Conservation (phyloP, 805 yeast species). For the Dipodascopsis uninucleata region DNA sequence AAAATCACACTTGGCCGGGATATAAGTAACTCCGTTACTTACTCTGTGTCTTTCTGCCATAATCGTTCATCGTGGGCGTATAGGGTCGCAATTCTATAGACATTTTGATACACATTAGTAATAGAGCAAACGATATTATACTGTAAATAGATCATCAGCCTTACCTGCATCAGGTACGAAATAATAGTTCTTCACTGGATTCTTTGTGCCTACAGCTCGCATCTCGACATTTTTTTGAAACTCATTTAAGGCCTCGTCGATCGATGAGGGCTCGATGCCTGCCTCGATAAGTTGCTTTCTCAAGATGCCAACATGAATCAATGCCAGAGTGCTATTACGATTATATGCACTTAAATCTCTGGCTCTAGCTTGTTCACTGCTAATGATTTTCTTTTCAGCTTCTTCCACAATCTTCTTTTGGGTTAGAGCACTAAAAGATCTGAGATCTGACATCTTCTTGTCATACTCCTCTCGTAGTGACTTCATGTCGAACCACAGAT, state of each 20-base stretch:
- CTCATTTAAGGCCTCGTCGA: background rate
- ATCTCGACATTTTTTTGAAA: conserved; percentile 3
- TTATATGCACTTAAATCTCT: background rate
- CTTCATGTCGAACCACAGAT: too few relatives aligned
- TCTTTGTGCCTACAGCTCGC: background rate
- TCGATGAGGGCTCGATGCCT: conserved; percentile 3
- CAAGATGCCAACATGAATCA: conserved; percentile 5
- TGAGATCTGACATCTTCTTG: too few relatives aligned
- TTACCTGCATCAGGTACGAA: background rate
- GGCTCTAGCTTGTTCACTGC: too few relatives aligned
- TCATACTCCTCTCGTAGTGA: too few relatives aligned
- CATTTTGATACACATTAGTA: background rate
- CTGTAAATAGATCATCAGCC: background rate
- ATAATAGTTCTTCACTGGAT: background rate
- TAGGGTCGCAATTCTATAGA: background rate
- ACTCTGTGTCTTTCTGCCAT: background rate
- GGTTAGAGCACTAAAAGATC: too few relatives aligned
- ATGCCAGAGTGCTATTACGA: background rate
- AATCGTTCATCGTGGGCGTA: background rate
- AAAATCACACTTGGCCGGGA: too few relatives aligned
- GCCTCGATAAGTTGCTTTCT: conserved; percentile 8
- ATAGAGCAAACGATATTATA: background rate
- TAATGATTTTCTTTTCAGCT: too few relatives aligned
- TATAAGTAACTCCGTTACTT: background rate
- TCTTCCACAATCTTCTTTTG: too few relatives aligned